Percentiles rank a stretch among this genome's conserved stretches.
Evolutionary conservation across 495 filamentous ascomycete species (phyloP).

Genomic region (Podospora tetraspora): DNA sequence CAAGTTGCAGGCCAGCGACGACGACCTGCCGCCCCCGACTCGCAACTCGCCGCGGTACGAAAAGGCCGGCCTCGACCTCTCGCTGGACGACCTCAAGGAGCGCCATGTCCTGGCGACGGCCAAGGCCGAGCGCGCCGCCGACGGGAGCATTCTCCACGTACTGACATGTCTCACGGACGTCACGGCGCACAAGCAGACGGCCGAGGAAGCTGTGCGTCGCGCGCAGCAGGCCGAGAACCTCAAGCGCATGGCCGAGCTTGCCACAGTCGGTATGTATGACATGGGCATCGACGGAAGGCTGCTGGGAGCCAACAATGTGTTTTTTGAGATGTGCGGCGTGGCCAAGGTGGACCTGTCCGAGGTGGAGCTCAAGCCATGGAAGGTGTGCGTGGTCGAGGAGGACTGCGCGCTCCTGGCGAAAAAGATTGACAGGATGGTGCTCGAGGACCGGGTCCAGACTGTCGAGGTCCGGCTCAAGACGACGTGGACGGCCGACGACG

Average conservation of each 20-base stretch:
- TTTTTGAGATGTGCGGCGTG: conserved; percentile 42
- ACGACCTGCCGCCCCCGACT: conserved; percentile 24
- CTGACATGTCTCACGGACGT: conserved; percentile 45
- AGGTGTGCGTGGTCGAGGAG: conserved; percentile 31
- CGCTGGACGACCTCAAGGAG: conserved; percentile 27
- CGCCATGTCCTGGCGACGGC: conserved; percentile 36
- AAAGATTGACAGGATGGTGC: conserved; percentile 27
- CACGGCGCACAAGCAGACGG: conserved; percentile 37
- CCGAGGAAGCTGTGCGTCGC: conserved; percentile 39
- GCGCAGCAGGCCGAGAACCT: conserved; percentile 45
- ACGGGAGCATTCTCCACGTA: conserved; percentile 36
- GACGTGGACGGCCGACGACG: conserved; percentile 29
- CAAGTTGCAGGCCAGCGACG: conserved; percentile 21
- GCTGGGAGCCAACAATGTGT: conserved; percentile 40
- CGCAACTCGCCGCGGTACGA: conserved; percentile 41
- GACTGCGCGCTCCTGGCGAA: conserved; percentile 23
- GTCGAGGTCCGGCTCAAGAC: conserved; percentile 35
- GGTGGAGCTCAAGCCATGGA: conserved; percentile 32
- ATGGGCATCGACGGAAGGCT: conserved; percentile 41
- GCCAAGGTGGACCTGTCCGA: conserved; percentile 29
- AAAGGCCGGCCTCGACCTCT: conserved; percentile 35
- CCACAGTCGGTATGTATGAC: conserved; percentile 45
- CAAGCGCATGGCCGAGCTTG: conserved; percentile 44
- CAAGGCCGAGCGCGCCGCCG: conserved; percentile 36
- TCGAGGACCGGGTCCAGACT: conserved; percentile 26